Conservation (phyloP, 805 yeast genomes). For the Teunomyces barrocoloradensis region DNA sequence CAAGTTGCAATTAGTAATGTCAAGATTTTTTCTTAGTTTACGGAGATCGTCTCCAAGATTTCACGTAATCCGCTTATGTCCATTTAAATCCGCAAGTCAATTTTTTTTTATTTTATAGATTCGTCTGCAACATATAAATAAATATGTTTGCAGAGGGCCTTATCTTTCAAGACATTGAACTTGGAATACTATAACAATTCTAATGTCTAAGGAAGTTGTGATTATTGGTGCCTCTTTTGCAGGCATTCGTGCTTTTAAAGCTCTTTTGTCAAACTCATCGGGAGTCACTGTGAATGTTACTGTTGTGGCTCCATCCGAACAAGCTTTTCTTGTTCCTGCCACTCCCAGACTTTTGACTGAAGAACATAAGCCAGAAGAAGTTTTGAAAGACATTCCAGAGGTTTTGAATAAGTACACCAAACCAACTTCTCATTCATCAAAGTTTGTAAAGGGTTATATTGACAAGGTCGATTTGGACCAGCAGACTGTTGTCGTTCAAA, state of each 20-base stretch:
- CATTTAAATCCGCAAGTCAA: not conserved
- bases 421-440: slow-evolving; percentile 10
- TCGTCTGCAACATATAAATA: too few species aligned
- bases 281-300: slow-evolving; percentile 14
- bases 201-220: slow-evolving; percentile 15
- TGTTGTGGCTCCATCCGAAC: slow-evolving; percentile 23
- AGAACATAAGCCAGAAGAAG: slow-evolving; percentile 16
- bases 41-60: too few species aligned
- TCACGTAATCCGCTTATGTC: not conserved
- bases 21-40: too few species aligned
- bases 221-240: slow-evolving; percentile 41
- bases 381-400: slow-evolving; percentile 17
- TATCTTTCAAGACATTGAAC: not conserved
- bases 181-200: too few species aligned
- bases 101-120: too few species aligned
- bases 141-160: not conserved
- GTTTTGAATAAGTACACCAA: slow-evolving; percentile 15
- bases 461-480: slow-evolving; percentile 23
- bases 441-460: slow-evolving; percentile 25
- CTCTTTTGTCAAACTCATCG: slow-evolving; percentile 11
- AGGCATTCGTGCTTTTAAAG: slow-evolving; percentile 25
- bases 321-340: slow-evolving; percentile 24
- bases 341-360: slow-evolving; percentile 34
- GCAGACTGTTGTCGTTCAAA: slow-evolving; percentile 14
- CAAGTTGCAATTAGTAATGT: too few species aligned